Percentiles rank a stretch among this genome's conserved stretches.
phyloP scores from a whole-genome alignment of 139 green algal genomes.

The Chlamydomonas eustigma region DNA sequence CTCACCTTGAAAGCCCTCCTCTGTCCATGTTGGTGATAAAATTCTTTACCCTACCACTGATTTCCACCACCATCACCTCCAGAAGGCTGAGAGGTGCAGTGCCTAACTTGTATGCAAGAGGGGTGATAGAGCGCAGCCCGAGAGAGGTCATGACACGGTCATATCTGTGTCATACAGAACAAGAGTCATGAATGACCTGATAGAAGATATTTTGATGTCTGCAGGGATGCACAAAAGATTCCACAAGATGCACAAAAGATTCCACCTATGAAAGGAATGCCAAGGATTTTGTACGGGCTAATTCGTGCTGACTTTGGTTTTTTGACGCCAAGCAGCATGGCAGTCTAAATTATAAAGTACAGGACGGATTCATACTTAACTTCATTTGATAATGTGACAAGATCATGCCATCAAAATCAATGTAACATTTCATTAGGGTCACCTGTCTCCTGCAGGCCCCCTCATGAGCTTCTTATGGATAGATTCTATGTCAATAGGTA shows the following conservation, averaged over 20 bases:
- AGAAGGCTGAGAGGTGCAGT: background rate
- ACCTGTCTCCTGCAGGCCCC: slow-evolving; percentile 20
- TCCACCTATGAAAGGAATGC: too few relatives aligned
- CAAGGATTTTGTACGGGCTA: too few relatives aligned
- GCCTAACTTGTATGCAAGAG: slow-evolving; percentile 20
- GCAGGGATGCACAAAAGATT: too few relatives aligned
- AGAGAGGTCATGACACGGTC: background rate
- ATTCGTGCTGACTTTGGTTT: too few relatives aligned
- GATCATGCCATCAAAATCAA: too few relatives aligned
- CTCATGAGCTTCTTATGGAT: slow-evolving; percentile 31
- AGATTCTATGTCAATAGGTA: slow-evolving; percentile 27
- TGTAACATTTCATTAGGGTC: too few relatives aligned
- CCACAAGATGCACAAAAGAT: too few relatives aligned
- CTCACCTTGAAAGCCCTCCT: background rate
- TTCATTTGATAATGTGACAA: too few relatives aligned
- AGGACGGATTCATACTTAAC: too few relatives aligned
- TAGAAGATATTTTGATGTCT: too few relatives aligned
- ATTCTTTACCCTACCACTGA: slow-evolving; percentile 14
- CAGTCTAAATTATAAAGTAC: too few relatives aligned
- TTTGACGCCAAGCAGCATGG: too few relatives aligned
- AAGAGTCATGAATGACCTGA: background rate
- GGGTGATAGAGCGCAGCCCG: slow-evolving; percentile 7
- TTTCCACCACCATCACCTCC: slow-evolving; percentile 8
- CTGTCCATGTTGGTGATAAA: slow-evolving; percentile 24
- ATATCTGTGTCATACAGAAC: background rate